Percentiles rank a stretch among this genome's conserved stretches.
phyloP scores from a whole-genome alignment of 352 stramenopile species.

The Globisporangium parvum region DNA sequence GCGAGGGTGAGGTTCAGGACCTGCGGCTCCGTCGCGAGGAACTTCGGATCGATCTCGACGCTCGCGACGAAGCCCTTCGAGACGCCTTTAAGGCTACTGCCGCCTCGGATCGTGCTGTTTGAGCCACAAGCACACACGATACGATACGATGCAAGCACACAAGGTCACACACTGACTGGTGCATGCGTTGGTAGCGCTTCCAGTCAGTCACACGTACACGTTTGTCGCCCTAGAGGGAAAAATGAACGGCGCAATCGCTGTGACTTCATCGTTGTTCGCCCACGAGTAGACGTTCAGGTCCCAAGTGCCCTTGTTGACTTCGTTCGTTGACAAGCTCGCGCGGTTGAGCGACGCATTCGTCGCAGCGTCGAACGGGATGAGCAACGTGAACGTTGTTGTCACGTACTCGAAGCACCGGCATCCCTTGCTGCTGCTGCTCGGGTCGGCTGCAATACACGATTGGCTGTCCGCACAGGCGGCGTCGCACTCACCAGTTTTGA shows the following conservation, averaged over 20 bases:
- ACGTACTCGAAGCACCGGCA: not conserved
- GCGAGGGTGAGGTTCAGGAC: not conserved
- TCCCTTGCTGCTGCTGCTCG: not conserved
- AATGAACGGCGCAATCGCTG: not conserved
- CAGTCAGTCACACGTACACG: constrained; percentile 1
- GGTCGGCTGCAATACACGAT: not conserved
- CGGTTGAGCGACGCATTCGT: not conserved
- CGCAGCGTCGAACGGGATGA: not conserved
- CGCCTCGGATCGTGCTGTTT: not conserved
- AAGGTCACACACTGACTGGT: too few species aligned
- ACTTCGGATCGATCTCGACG: constrained; percentile 3
- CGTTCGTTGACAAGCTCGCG: not conserved
- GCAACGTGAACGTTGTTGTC: not conserved
- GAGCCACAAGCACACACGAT: too few species aligned
- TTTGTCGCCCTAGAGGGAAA: not conserved
- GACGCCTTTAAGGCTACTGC: not conserved
- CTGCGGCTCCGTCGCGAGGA: not conserved
- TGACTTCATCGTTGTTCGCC: constrained; percentile 4
- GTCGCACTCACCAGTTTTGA: not conserved
- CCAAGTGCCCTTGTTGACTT: not conserved
- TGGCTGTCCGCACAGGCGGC: not conserved
- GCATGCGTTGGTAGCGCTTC: too few species aligned
- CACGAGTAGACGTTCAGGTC: not conserved
- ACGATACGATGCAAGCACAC: too few species aligned
- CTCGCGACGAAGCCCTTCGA: constrained; percentile 1